phyloP scores from a whole-genome alignment of 202 grass and related monocot species.

The Elaeis oleifera region DNA sequence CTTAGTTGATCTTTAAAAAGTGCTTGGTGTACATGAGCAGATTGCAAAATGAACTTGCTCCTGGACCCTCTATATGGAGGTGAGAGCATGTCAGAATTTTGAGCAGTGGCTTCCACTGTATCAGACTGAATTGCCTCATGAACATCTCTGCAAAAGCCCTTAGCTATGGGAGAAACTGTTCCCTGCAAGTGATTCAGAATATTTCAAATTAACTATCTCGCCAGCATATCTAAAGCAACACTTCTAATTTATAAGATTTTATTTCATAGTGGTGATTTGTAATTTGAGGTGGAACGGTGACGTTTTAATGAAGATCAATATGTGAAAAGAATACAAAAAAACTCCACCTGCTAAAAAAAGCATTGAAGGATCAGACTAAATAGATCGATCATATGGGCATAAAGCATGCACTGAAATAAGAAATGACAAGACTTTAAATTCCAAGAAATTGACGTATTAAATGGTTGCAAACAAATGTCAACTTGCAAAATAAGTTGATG shows the following conservation, averaged over 20 bases:
- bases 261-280: too few species aligned
- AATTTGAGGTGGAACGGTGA: too few species aligned
- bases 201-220: too few species aligned
- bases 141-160: conserved; percentile 27
- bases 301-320: too few species aligned
- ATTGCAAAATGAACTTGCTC: conserved; percentile 18
- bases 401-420: too few species aligned
- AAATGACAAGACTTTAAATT: too few species aligned
- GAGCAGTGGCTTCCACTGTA: conserved; percentile 7
- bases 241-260: too few species aligned
- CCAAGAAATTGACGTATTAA: too few species aligned
- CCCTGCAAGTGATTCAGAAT: not conserved
- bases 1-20: conserved; percentile 25
- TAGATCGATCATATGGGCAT: too few species aligned
- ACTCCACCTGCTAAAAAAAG: not conserved
- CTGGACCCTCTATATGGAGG: conserved; percentile 17
- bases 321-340: not conserved
- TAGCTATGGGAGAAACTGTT: not conserved
- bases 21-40: conserved; percentile 13
- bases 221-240: too few species aligned
- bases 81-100: conserved; percentile 19
- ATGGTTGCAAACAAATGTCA: too few species aligned
- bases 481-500: too few species aligned
- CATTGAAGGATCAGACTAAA: not conserved
- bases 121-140: conserved; percentile 15